Conservation (phyloP, 768 basidiomycete species). For the Podaxis sp. region DNA sequence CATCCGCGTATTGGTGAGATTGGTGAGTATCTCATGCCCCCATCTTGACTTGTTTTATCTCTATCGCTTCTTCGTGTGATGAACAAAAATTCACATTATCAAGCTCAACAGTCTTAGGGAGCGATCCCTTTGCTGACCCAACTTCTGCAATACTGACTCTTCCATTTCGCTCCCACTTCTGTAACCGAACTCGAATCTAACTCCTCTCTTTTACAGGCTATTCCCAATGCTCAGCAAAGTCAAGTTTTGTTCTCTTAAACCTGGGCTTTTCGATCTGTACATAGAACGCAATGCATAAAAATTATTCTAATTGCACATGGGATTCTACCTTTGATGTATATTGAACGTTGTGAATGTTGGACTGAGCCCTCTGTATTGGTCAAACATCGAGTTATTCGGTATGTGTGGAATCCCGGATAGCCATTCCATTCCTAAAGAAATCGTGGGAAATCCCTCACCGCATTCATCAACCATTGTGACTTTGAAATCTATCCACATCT, state of each 20-base stretch:
- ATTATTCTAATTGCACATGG: no score
- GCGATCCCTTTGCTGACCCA: conserved; percentile 43
- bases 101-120: conserved; percentile 66
- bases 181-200: neutral
- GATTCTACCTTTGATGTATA: no score
- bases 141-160: conserved; percentile 61
- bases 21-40: neutral
- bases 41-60: neutral
- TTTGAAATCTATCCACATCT: neutral
- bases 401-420: no score
- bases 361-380: no score
- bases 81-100: conserved; percentile 56
- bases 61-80: conserved; percentile 31
- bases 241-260: neutral
- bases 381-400: no score
- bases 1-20: no score
- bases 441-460: conserved; percentile 3
- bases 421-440: neutral
- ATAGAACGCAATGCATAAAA: no score
- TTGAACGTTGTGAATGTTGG: no score
- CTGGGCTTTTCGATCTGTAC: neutral
- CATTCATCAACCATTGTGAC: neutral
- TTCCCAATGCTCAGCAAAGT: neutral
- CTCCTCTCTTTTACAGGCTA: neutral
- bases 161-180: conserved; percentile 12